Conservation (phyloP, 805 yeast species). For the Ogataea neopini region DNA sequence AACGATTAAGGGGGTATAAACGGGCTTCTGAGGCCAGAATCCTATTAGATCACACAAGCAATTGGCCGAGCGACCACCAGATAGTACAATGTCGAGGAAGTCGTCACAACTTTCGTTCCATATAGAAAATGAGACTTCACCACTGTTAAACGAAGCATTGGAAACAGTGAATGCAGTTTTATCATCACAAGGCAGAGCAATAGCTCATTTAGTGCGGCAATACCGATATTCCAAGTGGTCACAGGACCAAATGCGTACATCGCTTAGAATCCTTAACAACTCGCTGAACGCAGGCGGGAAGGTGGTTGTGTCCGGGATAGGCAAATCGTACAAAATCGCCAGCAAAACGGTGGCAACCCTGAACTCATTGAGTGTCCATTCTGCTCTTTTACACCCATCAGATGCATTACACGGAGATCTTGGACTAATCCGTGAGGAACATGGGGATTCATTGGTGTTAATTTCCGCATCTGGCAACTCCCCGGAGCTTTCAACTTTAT, state of each 20-base stretch:
- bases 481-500: conserved; percentile 63
- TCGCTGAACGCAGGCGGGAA: conserved; percentile 57
- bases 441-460: conserved; percentile 59
- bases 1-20: no score
- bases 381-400: conserved; percentile 72
- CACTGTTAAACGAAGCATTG: conserved; percentile 28
- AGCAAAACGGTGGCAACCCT: conserved; percentile 78
- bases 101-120: conserved; percentile 32
- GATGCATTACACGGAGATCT: conserved; percentile 92
- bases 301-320: conserved; percentile 78
- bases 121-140: conserved; percentile 25
- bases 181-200: conserved; percentile 48
- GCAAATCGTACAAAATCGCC: conserved; percentile 81
- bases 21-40: no score
- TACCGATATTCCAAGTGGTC: conserved; percentile 48
- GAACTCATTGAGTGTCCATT: conserved; percentile 72
- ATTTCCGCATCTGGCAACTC: conserved; percentile 84
- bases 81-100: conserved; percentile 22
- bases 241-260: conserved; percentile 43
- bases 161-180: conserved; percentile 43
- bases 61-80: background rate
- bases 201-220: conserved; percentile 45
- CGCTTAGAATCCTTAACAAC: conserved; percentile 45
- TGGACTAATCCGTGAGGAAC: conserved; percentile 61
- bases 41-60: no score